Percentiles rank a stretch among this genome's conserved stretches.
These are phyloP conservation scores for Colletotrichum destructivum DNA, from an alignment of 2,329 filamentous ascomycete species.

Conservation along the genomic window DNA sequence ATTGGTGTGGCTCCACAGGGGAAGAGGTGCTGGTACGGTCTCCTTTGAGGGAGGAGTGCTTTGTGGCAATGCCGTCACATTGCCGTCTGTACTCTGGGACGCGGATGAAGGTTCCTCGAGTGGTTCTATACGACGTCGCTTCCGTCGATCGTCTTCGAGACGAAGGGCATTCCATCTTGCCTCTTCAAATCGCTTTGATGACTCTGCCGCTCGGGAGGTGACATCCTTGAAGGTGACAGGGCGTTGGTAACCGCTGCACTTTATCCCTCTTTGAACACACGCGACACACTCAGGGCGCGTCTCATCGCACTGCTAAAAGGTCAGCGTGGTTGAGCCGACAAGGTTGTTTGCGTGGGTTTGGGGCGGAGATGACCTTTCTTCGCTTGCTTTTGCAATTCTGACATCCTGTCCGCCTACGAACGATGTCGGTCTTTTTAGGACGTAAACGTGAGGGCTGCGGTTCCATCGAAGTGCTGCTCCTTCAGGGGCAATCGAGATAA, in stretches of 20 bases:
- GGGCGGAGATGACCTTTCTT: constrained; percentile 14
- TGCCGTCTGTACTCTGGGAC: not conserved
- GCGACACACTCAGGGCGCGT: constrained; percentile 32
- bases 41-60: not conserved
- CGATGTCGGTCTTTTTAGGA: constrained; percentile 35
- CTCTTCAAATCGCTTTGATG: constrained; percentile 30
- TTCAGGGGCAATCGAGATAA: not conserved
- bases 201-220: constrained; percentile 28
- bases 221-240: constrained; percentile 33
- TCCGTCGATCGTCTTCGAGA: constrained; percentile 27
- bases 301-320: constrained; percentile 23
- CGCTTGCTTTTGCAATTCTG: constrained; percentile 34
- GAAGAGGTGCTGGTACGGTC: not conserved
- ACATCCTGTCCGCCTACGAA: constrained; percentile 37
- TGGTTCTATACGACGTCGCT: not conserved
- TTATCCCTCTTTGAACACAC: constrained; percentile 27
- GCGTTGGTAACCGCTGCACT: constrained; percentile 36
- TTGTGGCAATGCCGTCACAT: not conserved
- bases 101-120: not conserved
- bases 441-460: constrained; percentile 11
- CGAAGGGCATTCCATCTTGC: constrained; percentile 24
- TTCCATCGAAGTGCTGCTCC: constrained; percentile 14
- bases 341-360: too few species aligned
- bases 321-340: not conserved
- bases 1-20: not conserved